phyloP scores from a whole-genome alignment of 2,329 filamentous ascomycete genomes.

The Dissoconium aciculare region DNA sequence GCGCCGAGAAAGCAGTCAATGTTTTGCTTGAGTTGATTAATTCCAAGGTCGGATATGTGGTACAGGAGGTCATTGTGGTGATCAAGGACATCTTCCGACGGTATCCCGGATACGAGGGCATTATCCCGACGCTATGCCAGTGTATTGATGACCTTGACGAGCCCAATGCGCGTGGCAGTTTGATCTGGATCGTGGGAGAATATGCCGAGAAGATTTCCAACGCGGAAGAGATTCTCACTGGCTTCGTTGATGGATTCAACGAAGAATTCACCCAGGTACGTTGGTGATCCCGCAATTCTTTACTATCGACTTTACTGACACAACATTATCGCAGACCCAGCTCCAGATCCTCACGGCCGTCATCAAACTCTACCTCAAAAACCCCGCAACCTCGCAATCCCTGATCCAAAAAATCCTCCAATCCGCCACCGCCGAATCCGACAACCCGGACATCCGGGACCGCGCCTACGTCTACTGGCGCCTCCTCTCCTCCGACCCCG shows the following conservation, averaged over 20 bases:
- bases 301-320: slow-evolving; percentile 19
- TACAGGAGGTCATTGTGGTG: slow-evolving; percentile 96
- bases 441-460: slow-evolving; percentile 95
- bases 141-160: slow-evolving; percentile 96
- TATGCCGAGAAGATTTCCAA: slow-evolving; percentile 99
- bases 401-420: slow-evolving; percentile 92
- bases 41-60: slow-evolving; percentile 97
- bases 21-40: slow-evolving; percentile 85
- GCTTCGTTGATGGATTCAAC: slow-evolving; percentile 86
- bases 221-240: slow-evolving; percentile 80
- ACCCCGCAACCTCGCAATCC: slow-evolving; percentile 78
- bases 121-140: slow-evolving; percentile 90
- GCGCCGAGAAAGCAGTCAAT: slow-evolving; percentile 90
- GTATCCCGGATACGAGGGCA: slow-evolving; percentile 94
- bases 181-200: slow-evolving; percentile 98
- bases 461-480: slow-evolving; percentile 98
- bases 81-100: slow-evolving; percentile 98
- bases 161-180: slow-evolving; percentile 70
- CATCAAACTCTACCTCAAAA: slow-evolving; percentile 94
- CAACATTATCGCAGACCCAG: slow-evolving; percentile 63
- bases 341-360: slow-evolving; percentile 93
- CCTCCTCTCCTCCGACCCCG: slow-evolving; percentile 77
- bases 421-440: slow-evolving; percentile 80
- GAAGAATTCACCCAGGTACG: slow-evolving; percentile 88
- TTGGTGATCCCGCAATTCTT: slow-evolving; percentile 5